Percentiles rank a stretch among this genome's conserved stretches.
These are phyloP conservation scores for Rickenella mellea DNA, from an alignment of 768 basidiomycete species.

Conservation along the genomic window DNA sequence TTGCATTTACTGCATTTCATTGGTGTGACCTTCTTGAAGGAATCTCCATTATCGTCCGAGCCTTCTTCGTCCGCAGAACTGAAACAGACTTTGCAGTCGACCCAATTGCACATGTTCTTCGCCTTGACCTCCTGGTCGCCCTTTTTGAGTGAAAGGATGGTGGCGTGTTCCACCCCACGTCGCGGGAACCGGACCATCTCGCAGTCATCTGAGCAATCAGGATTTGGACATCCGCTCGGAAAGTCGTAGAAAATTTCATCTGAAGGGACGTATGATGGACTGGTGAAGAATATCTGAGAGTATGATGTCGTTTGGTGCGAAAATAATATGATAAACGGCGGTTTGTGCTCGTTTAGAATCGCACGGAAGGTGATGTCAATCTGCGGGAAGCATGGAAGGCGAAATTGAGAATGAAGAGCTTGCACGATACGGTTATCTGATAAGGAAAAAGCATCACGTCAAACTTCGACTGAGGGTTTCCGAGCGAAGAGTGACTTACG, in stretches of 20 bases:
- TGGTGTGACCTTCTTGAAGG: slow-evolving; percentile 22
- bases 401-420: slow-evolving; percentile 54
- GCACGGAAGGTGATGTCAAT: slow-evolving; percentile 72
- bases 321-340: slow-evolving; percentile 69
- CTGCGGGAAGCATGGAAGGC: slow-evolving; percentile 76
- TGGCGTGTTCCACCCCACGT: slow-evolving; percentile 49
- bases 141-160: slow-evolving; percentile 53
- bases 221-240: slow-evolving; percentile 72
- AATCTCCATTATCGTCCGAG: slow-evolving; percentile 4
- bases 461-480: background rate
- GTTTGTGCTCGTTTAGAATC: slow-evolving; percentile 65
- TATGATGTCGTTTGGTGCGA: slow-evolving; percentile 76
- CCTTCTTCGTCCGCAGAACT: slow-evolving; percentile 36
- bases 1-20: slow-evolving; percentile 71
- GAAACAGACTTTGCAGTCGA: slow-evolving; percentile 61
- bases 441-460: slow-evolving; percentile 1
- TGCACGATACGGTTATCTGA: slow-evolving; percentile 61
- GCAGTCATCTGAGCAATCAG: slow-evolving; percentile 71
- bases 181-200: slow-evolving; percentile 77
- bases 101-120: slow-evolving; percentile 76
- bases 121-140: slow-evolving; percentile 41
- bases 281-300: slow-evolving; percentile 74
- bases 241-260: slow-evolving; percentile 69
- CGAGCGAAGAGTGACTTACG: slow-evolving; percentile 42
- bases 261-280: slow-evolving; percentile 59